Evolutionary conservation across 352 stramenopile genomes (phyloP).

Genomic region (Globisporangium perplexum): DNA sequence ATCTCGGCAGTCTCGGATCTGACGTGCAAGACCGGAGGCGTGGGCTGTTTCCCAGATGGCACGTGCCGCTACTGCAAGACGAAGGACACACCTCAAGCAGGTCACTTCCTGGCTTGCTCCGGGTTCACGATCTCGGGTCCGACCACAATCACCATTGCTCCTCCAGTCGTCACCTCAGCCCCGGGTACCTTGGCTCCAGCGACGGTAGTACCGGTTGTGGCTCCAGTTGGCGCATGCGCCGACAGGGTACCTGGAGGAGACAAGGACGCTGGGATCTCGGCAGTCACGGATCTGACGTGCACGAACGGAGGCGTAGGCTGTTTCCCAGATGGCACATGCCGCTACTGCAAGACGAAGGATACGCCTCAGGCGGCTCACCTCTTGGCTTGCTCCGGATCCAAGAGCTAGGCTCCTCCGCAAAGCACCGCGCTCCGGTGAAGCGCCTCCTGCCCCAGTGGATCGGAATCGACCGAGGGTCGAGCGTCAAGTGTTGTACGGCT

Average conservation of each 20-base stretch:
- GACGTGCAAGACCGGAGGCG: constrained; percentile 8
- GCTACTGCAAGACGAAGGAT: constrained; percentile 19
- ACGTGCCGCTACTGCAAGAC: constrained; percentile 8
- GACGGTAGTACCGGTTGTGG: not conserved
- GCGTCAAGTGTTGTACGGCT: no score
- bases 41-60: constrained; percentile 10
- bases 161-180: no score
- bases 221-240: not conserved
- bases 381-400: not conserved
- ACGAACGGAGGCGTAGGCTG: constrained; percentile 17
- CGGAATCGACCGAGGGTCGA: no score
- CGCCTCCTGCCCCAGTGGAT: no score
- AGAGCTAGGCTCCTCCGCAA: no score
- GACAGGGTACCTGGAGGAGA: not conserved
- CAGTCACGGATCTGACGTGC: constrained; percentile 10
- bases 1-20: constrained; percentile 9
- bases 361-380: constrained; percentile 9
- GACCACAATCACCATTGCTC: no score
- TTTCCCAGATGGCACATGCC: constrained; percentile 9
- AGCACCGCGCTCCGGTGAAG: no score
- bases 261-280: constrained; percentile 8
- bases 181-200: no score
- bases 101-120: constrained; percentile 7
- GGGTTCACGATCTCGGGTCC: no score
- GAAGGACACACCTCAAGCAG: constrained; percentile 8